Evolutionary conservation across 768 basidiomycete genomes (phyloP), one percentile per base, ranked within the genome.

Genomic region (Xerocomellus intermedius): DNA sequence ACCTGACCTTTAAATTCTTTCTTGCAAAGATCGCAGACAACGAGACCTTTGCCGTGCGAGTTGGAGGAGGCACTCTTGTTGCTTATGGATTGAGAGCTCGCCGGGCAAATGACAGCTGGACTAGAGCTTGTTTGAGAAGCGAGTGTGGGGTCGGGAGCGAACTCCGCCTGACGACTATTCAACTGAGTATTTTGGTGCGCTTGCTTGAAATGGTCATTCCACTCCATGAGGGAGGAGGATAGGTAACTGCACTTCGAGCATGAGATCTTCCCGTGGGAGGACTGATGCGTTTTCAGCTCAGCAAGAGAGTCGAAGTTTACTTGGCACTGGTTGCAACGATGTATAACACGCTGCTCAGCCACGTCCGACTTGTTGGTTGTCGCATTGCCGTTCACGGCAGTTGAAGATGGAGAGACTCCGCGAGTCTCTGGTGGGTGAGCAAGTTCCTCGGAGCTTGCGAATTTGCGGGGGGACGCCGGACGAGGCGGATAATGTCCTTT

Each of bases 131-230:
- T 57, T 35, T 24, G 52, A 28, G 57, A 32, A 42, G 50, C 12
- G n/a, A 54, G 44, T 35, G 46, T 14, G 24, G 39, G 12, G 1
- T 51, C 58, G 0, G 59, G 48, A 42, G 59, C 22, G n/a, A 24
- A 12, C 30, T 55, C 57, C 26, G 50, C 46, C 22, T 55, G 65
- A 48, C n/a, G 51, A 37, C 9, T 26, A 36, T 39, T 44, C 5
- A 35, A 43, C 24, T 52, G 56, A 45, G 48, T 4, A 8, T 38
- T 54, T 26, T 54, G 52, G 22, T 70, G 68, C 26, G 43, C 56
- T 42, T 44, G 44, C 41, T 64, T 66, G 52, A 68, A 67, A 41
- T 69, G 68, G 28, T 50, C 17, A 32, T 69, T 69, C 68, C 68
- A 69, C 37, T 69, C 68, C 14, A 62, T 0, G 28, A 69, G 63